Evolutionary conservation across 2,329 filamentous ascomycete genomes (phyloP), one percentile per base, ranked within the genome.

Genomic region (Saccharata proteae): DNA sequence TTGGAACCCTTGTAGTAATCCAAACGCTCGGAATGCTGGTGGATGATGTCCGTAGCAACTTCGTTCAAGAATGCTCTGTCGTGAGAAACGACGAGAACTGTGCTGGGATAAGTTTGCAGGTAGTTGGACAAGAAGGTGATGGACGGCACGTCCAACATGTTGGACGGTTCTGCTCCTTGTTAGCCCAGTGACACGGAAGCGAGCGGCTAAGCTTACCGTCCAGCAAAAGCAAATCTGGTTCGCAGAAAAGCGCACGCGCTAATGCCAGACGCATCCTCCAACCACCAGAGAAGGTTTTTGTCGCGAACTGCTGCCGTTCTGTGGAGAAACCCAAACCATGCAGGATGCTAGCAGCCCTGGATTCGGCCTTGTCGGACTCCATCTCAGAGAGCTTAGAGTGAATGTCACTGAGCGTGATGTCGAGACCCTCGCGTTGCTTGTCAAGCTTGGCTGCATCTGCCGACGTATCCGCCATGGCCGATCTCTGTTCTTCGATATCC

Each of bases 91-190:
- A 98, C 88, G 10, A 98, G 69, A 16, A 98, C 77, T 2, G 90
- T 96, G 58, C 84, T 93, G 22, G 88, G 88, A 52, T 98, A 98
- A 29, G 67, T 68, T 57, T 94, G 86, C 6, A 98, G 78, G 53
- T 98, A 98, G 50, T 86, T 88, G 28, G 88, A 81, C 54, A 98
- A 71, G 73, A 96, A 98, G 35, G 90, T 92, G 52, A 98, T 96
- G 15, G 90, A 96, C n/a, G 90, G 90, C 36, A 98, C 90, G 61
- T 96, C 90, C 83, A 98, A 85, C 88, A 96, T 96, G 76, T 96
- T 96, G 34, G 88, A 96, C 62, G 90, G 90, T 75, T 98, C 90
- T 65, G 29, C 23, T 20, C 16, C 14, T 26, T 27, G 35, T 35
- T 28, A 31, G 35, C 21, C 27, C 21, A 38, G 50, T 29, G 52